Base-by-base conservation (phyloP, 805 yeast species). In the Candida suzukii region DNA sequence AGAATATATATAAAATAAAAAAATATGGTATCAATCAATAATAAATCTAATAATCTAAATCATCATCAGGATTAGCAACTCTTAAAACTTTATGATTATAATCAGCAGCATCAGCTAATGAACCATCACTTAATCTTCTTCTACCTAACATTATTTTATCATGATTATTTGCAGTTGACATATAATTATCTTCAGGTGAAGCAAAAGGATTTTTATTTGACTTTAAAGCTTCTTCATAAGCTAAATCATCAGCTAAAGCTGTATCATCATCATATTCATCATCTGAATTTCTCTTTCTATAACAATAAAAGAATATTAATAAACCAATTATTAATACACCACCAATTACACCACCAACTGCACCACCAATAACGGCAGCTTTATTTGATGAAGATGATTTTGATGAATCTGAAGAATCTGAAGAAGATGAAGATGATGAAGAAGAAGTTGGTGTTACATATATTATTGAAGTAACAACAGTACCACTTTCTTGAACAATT, bases 21-120 rank as follows among this genome's bases (percentile, higher is more conserved):
- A 30, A 6, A 17, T 9, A 8, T 30, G 16, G 30, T 6, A 14
- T 10, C 16, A 27, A 27, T 14, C 11, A 8, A 12, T 27, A 8
- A 21, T n/a, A 35, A 27, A 19, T 17, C 25, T 21, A 34, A 27
- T 43, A 43, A 34, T 49, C 48, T 24, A 46, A 45, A 41, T 62
- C 66, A 48, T 73, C 80, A 58, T 87, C 95, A 1, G 96, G 96
- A 54, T 90, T 90, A 27, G 95, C 90, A 12, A 90, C 95, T 45
- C 88, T 81, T 37, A 90, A 68, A 17, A 86, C 79, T 64, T 87
- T 87, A 56, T 88, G 70, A 38, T 85, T 73, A 62, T 82, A 85
- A 58, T 86, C 93, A 4, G 86, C 78, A 46, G 84, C 95, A 58
- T 88, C 95, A 11, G 95, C 90, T 41, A 90, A 67, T 2, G 91